A percentile compares a stretch with the other conserved stretches of the same genome.
phyloP scores from a whole-genome alignment of 305 asterid species.

The Striga hermonthica region DNA sequence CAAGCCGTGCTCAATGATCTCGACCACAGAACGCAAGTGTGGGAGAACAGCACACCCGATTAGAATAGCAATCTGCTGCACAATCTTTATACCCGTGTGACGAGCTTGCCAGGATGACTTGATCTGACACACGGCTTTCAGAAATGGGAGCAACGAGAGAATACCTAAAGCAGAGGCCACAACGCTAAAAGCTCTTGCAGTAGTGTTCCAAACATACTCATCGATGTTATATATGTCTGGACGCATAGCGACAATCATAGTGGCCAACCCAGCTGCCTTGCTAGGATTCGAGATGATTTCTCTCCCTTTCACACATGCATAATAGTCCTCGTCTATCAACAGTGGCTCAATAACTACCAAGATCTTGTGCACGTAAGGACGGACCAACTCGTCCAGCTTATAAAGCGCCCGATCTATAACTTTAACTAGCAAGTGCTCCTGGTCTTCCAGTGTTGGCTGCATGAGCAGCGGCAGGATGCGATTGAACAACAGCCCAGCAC shows the following conservation, averaged over 20 bases:
- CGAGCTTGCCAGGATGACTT: conserved; percentile 99
- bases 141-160: conserved; percentile 81
- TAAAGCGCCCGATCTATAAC: conserved; percentile 92
- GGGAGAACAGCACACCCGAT: conserved; percentile 98
- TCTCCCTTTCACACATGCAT: conserved; percentile 96
- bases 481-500: conserved; percentile 91
- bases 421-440: conserved; percentile 88
- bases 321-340: conserved; percentile 89
- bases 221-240: conserved; percentile 96
- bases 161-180: conserved; percentile 98
- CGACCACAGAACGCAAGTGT: conserved; percentile 86
- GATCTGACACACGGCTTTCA: conserved; percentile 97
- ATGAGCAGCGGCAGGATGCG: conserved; percentile 87
- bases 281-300: conserved; percentile 96
- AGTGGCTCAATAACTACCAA: conserved; percentile 92
- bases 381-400: conserved; percentile 92
- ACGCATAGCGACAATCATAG: conserved; percentile 99
- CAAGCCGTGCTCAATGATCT: conserved; percentile 92
- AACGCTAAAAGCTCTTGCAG: conserved; percentile 96
- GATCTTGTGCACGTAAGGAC: conserved; percentile 93
- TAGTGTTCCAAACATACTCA: conserved; percentile 93
- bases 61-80: conserved; percentile 94
- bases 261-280: conserved; percentile 97
- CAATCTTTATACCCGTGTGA: conserved; percentile 97
- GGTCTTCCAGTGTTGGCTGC: conserved; percentile 97